phyloP scores from a whole-genome alignment of 2,329 filamentous ascomycete species.

The Monilinia fructicola region DNA sequence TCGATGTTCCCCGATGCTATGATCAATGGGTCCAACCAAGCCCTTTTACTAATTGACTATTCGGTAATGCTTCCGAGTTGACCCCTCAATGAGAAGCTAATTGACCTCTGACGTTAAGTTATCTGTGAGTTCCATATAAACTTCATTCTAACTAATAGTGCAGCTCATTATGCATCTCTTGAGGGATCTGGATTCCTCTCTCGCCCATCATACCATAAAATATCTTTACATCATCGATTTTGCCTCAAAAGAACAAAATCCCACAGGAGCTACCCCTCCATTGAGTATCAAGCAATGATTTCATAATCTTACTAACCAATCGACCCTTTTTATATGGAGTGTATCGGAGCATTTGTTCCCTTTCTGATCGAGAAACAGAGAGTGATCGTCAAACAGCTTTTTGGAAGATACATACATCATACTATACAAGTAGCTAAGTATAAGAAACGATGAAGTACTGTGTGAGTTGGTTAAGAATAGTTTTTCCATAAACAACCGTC shows the following conservation, averaged over 20 bases:
- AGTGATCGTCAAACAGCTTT: not conserved
- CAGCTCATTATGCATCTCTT: not conserved
- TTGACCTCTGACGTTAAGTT: not conserved
- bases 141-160: not conserved
- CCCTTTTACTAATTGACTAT: not conserved
- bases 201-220: not conserved
- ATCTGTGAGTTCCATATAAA: not conserved
- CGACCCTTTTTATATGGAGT: not conserved
- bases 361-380: not conserved
- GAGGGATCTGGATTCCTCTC: not conserved
- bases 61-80: constrained; percentile 4
- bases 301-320: constrained; percentile 1
- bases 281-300: constrained; percentile 5
- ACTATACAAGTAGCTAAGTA: not conserved
- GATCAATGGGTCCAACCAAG: not conserved
- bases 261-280: constrained; percentile 2
- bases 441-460: constrained; percentile 33
- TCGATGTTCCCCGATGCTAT: constrained; percentile 1
- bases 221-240: constrained; percentile 13
- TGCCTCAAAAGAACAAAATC: not conserved
- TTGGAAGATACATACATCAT: not conserved
- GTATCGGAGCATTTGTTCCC: constrained; percentile 13
- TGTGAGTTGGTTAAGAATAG: constrained; percentile 34
- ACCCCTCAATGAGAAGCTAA: constrained; percentile 9
- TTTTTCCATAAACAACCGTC: constrained; percentile 27